Evolutionary conservation across 2,329 filamentous ascomycete species (phyloP), one percentile per base, ranked within the genome.

Genomic region (Thelonectria olida): DNA sequence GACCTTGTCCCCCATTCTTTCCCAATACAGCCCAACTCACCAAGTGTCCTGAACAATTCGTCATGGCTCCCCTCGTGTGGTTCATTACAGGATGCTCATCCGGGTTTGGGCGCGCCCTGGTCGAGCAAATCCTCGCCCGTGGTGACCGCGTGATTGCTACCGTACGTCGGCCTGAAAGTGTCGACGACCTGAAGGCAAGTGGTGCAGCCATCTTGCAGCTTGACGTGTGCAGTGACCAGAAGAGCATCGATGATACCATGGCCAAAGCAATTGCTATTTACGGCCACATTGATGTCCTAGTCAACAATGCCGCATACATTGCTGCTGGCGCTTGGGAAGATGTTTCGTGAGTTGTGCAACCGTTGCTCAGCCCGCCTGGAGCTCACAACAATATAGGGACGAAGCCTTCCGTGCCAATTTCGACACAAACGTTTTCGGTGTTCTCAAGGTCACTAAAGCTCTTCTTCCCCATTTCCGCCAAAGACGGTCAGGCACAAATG

Each of bases 41-140:
- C n/a, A n/a, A n/a, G n/a, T n/a, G n/a, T n/a, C n/a, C n/a, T 31
- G 28, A 31, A 31, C 38, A 41, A 17, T n/a, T n/a, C n/a, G n/a
- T n/a, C 15, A 41, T 41, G 38, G 38, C 38, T 9, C 38, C 38
- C 20, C 38, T 41, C 13, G n/a, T 22, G 22, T 80, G 76, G 76
- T 39, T 82, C 15, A 76, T 82, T 38, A 82, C 80, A 1, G 79
- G 79, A 45, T 80, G 77, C 65, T 80, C 79, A 8, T 80, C 76
- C 49, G 80, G 79, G 19, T 81, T 82, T 36, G 80, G 79, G 13
- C 71, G 76, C 36, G 49, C 69, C 5, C 68, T 81, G 17, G 76
- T 77, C 5, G 72, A 74, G 15, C 73, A 78, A 49, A 73, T 81
- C 34, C 67, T 76, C 9, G 70, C 74, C 19, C 65, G 67, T 2